Evolutionary conservation across 2,329 filamentous ascomycete species (phyloP).

Genomic region (Parascedosporium putredinis): DNA sequence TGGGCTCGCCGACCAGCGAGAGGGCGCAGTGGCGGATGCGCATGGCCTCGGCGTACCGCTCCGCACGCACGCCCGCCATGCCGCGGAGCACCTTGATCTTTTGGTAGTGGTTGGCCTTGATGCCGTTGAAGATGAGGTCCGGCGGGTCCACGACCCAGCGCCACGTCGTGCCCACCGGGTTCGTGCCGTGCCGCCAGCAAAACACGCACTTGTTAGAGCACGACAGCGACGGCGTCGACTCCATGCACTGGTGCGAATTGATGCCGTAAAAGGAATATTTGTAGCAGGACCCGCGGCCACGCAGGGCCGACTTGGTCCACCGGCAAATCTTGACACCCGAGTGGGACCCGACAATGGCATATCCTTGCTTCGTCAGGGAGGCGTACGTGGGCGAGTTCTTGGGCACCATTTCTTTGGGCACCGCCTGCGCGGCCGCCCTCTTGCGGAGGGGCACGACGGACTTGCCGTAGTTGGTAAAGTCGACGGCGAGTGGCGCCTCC

Average conservation of each 20-base stretch:
- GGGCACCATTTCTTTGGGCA: slow-evolving; percentile 94
- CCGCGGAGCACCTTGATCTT: slow-evolving; percentile 97
- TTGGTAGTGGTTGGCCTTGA: slow-evolving; percentile 86
- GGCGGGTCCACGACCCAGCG: slow-evolving; percentile 91
- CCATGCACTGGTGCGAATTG: slow-evolving; percentile 94
- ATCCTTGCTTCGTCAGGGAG: slow-evolving; percentile 90
- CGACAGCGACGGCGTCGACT: slow-evolving; percentile 87
- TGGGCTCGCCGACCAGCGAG: slow-evolving; percentile 90
- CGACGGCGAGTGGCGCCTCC: slow-evolving; percentile 56
- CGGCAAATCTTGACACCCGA: slow-evolving; percentile 96
- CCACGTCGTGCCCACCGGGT: slow-evolving; percentile 94
- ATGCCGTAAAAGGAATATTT: slow-evolving; percentile 98
- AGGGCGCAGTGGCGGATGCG: slow-evolving; percentile 87
- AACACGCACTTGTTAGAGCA: slow-evolving; percentile 99
- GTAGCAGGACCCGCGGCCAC: slow-evolving; percentile 90
- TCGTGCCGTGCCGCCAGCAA: slow-evolving; percentile 96
- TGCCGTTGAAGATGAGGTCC: slow-evolving; percentile 78
- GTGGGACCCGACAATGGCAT: slow-evolving; percentile 89
- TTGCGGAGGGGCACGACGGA: slow-evolving; percentile 29
- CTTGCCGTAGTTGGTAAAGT: slow-evolving; percentile 69
- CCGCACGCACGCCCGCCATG: slow-evolving; percentile 82
- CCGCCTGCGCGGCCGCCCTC: slow-evolving; percentile 28
- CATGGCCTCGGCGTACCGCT: slow-evolving; percentile 89
- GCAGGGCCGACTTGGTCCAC: slow-evolving; percentile 94
- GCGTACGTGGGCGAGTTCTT: slow-evolving; percentile 79